A percentile compares a stretch with the other conserved stretches of the same genome.
Evolutionary conservation across 2,329 filamentous ascomycete genomes (phyloP).

Genomic region (Gliomastix tumulicola): DNA sequence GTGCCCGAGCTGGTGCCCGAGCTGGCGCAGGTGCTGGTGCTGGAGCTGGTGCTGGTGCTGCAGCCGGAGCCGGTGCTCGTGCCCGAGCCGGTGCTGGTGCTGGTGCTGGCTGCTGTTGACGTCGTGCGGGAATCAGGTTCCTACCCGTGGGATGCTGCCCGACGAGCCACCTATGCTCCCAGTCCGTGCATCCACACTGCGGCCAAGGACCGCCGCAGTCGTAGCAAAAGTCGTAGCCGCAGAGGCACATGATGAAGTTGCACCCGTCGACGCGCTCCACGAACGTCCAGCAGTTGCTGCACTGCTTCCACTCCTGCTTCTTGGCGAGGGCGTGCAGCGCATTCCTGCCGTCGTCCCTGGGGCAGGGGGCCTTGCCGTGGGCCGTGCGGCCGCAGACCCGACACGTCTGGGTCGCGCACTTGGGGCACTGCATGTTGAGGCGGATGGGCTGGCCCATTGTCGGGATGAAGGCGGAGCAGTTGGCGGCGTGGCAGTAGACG

Average conservation of each 20-base stretch:
- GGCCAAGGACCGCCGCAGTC: neutral
- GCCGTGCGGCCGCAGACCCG: conserved; percentile 34
- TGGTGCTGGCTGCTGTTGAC: no score
- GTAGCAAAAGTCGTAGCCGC: conserved; percentile 1
- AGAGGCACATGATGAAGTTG: conserved; percentile 37
- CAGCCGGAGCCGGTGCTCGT: neutral
- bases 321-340: conserved; percentile 29
- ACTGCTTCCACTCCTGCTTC: conserved; percentile 41
- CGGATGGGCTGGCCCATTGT: conserved; percentile 10
- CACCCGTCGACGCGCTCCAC: conserved; percentile 43
- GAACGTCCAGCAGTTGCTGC: conserved; percentile 31
- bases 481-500: conserved; percentile 38
- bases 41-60: neutral
- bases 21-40: neutral
- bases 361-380: conserved; percentile 39
- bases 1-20: neutral
- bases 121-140: no score
- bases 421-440: conserved; percentile 30
- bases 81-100: neutral
- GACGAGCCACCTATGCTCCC: no score
- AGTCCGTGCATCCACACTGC: neutral
- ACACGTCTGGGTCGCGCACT: conserved; percentile 39
- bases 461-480: conserved; percentile 44
- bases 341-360: conserved; percentile 28
- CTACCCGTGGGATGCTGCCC: no score